phyloP scores from a whole-genome alignment of 805 yeast species.

The Candida palmyrensis region DNA sequence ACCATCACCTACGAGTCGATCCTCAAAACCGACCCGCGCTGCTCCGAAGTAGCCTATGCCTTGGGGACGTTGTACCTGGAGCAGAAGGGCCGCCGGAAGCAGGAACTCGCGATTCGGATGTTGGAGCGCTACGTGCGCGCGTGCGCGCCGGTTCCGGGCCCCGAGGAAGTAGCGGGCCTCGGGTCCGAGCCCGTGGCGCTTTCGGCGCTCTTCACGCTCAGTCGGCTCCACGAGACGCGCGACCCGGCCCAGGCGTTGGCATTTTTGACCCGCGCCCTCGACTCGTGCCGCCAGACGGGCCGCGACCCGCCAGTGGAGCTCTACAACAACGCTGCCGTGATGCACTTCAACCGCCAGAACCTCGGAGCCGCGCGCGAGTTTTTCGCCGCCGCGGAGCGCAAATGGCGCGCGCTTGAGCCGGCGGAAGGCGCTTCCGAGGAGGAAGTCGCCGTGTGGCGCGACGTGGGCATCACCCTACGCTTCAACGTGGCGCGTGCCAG shows the following conservation, averaged over 20 bases:
- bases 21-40: conserved; percentile 58
- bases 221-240: conserved; percentile 63
- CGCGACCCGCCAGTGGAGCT: conserved; percentile 54
- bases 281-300: conserved; percentile 35
- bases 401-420: conserved; percentile 22
- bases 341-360: conserved; percentile 63
- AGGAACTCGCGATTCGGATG: conserved; percentile 52
- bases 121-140: conserved; percentile 69
- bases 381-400: conserved; percentile 48
- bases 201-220: conserved; percentile 63
- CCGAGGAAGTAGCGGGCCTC: conserved; percentile 15
- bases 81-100: conserved; percentile 27
- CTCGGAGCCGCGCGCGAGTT: conserved; percentile 50
- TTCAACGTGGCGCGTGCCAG: conserved; percentile 76
- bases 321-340: conserved; percentile 80
- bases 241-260: conserved; percentile 65
- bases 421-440: conserved; percentile 41
- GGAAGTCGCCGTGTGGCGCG: conserved; percentile 17
- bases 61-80: conserved; percentile 71
- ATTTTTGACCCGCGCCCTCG: conserved; percentile 57
- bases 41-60: conserved; percentile 69
- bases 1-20: conserved; percentile 77
- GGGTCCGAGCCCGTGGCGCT: conserved; percentile 53
- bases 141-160: conserved; percentile 17
- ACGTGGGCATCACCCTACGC: conserved; percentile 25